Conservation (phyloP, 768 basidiomycete species). For the Termitomyces sp. region DNA sequence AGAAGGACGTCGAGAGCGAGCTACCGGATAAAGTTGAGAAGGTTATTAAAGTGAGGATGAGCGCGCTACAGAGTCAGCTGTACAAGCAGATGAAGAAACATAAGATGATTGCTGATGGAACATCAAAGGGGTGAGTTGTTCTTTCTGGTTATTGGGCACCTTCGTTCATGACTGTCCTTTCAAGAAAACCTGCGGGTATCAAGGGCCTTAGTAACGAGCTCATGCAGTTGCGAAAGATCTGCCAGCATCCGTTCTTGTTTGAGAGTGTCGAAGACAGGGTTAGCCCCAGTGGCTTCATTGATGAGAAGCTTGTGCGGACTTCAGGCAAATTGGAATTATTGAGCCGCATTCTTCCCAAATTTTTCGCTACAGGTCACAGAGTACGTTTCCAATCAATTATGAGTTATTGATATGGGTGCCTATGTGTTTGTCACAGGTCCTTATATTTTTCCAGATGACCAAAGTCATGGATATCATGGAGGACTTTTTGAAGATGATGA, state of each 20-base stretch:
- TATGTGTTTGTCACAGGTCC: conserved; percentile 46
- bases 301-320: conserved; percentile 79
- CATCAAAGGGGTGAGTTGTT: conserved; percentile 57
- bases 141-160: background rate
- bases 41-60: conserved; percentile 96
- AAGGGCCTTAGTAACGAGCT: conserved; percentile 92
- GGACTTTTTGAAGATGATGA: conserved; percentile 86
- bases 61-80: conserved; percentile 82
- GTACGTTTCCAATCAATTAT: conserved; percentile 32
- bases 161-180: conserved; percentile 2
- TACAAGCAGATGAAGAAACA: conserved; percentile 99
- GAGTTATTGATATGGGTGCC: conserved; percentile 3
- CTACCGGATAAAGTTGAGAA: conserved; percentile 97
- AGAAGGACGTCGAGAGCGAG: conserved; percentile 96
- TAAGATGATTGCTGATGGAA: conserved; percentile 92
- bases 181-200: conserved; percentile 69
- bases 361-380: conserved; percentile 88
- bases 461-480: conserved; percentile 99
- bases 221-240: conserved; percentile 97
- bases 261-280: conserved; percentile 93
- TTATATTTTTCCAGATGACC: conserved; percentile 99
- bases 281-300: conserved; percentile 74
- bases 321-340: conserved; percentile 95
- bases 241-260: conserved; percentile 96
- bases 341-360: conserved; percentile 88